Evolutionary conservation across 2,329 filamentous ascomycete species (phyloP).

Genomic region (Eurotiales sp.): DNA sequence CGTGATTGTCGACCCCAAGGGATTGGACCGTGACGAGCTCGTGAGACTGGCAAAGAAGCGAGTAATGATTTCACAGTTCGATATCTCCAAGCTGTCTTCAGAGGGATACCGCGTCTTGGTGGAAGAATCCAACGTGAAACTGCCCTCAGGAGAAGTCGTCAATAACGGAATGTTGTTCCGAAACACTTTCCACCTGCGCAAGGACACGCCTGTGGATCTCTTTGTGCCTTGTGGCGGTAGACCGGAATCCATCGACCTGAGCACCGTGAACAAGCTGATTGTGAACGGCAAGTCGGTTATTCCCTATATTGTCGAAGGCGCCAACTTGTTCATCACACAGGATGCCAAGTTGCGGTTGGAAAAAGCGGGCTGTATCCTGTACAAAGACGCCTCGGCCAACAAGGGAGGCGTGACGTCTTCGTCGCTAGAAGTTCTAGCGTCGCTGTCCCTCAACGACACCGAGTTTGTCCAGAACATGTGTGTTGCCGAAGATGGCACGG

Average conservation of each 20-base stretch:
- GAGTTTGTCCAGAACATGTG: conserved; percentile 95
- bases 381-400: conserved; percentile 98
- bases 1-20: conserved; percentile 88
- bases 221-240: conserved; percentile 97
- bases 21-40: conserved; percentile 79
- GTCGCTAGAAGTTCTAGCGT: conserved; percentile 91
- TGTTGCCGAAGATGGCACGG: conserved; percentile 68
- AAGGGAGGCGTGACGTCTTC: conserved; percentile 98
- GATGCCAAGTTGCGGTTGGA: conserved; percentile 95
- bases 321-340: conserved; percentile 98
- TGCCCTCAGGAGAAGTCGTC: conserved; percentile 81
- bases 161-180: conserved; percentile 93
- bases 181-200: conserved; percentile 92
- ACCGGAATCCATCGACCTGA: conserved; percentile 92
- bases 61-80: conserved; percentile 85
- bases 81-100: conserved; percentile 76
- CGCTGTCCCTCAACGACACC: conserved; percentile 86
- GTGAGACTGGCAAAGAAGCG: conserved; percentile 78
- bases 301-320: conserved; percentile 95
- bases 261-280: conserved; percentile 82
- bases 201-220: conserved; percentile 70
- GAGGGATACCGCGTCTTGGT: conserved; percentile 89
- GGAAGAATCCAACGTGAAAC: conserved; percentile 82
- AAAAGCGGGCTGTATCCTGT: conserved; percentile 88
- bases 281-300: conserved; percentile 81